Percentiles rank a stretch among this genome's conserved stretches.
These are phyloP conservation scores for Penicillium lividum DNA, from an alignment of 495 filamentous ascomycete species.

Conservation along the genomic window DNA sequence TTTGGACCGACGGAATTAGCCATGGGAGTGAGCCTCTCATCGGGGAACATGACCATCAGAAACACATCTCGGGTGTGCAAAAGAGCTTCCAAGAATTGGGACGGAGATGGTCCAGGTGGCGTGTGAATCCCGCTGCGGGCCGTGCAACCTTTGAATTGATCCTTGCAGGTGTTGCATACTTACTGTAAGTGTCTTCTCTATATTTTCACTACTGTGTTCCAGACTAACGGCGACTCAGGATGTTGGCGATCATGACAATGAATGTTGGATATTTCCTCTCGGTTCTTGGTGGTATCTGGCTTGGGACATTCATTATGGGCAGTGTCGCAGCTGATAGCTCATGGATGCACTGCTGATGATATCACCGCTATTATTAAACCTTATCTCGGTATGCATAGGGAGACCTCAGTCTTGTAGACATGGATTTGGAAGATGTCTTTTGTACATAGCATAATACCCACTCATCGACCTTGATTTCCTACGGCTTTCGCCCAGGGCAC, in stretches of 20 bases:
- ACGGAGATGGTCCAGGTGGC: constrained; percentile 31
- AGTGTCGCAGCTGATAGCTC: constrained; percentile 29
- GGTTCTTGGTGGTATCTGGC: constrained; percentile 76
- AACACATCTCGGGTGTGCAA: constrained; percentile 8
- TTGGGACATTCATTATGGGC: constrained; percentile 55
- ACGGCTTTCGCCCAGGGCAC: neutral
- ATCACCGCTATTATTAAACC: neutral
- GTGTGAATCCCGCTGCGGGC: constrained; percentile 26
- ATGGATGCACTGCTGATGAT: constrained; percentile 26
- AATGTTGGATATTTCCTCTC: constrained; percentile 96
- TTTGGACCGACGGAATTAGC: constrained; percentile 26
- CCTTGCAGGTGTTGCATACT: constrained; percentile 71
- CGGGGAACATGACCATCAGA: constrained; percentile 4
- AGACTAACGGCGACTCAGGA: constrained; percentile 53
- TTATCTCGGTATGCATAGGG: neutral
- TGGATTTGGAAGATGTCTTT: neutral
- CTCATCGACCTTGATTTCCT: neutral
- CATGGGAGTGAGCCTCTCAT: constrained; percentile 14
- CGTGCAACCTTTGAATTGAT: constrained; percentile 53
- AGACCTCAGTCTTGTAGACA: neutral
- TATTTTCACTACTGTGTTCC: neutral
- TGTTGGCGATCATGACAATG: constrained; percentile 98
- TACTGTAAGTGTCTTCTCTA: constrained; percentile 67
- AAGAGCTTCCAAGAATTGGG: constrained; percentile 23
- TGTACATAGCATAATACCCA: neutral